Conservation (phyloP, 345 rosid species). For the Melastoma malabathricum region DNA sequence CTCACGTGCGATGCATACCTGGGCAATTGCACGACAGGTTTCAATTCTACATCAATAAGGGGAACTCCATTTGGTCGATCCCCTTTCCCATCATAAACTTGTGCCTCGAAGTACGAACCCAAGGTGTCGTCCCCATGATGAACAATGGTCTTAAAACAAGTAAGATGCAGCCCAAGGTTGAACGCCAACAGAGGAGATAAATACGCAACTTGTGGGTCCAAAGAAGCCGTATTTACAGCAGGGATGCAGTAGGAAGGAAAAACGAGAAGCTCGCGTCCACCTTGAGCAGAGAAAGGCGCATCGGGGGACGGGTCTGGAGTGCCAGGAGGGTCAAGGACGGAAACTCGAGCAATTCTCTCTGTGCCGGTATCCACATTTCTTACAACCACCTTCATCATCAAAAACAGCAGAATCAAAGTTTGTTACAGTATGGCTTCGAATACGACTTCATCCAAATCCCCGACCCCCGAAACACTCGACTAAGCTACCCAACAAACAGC, state of each 20-base stretch:
- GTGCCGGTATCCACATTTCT: not conserved
- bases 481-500: not conserved
- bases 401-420: no score
- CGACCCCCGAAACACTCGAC: not conserved
- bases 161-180: constrained; percentile 63
- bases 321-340: constrained; percentile 72
- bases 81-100: constrained; percentile 21
- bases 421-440: no score
- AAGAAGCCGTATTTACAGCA: constrained; percentile 9
- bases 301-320: constrained; percentile 7
- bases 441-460: not conserved
- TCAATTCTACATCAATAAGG: constrained; percentile 36
- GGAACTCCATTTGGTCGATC: constrained; percentile 17
- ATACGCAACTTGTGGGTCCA: constrained; percentile 49
- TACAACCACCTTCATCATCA: no score
- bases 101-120: constrained; percentile 41
- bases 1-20: constrained; percentile 81
- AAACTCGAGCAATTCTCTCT: constrained; percentile 44
- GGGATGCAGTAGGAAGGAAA: constrained; percentile 45
- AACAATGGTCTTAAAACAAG: constrained; percentile 58
- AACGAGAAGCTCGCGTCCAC: constrained; percentile 29
- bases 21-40: constrained; percentile 36
- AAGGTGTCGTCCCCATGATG: constrained; percentile 43
- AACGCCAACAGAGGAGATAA: constrained; percentile 76
- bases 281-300: constrained; percentile 14